These are phyloP conservation scores for Colletotrichum paranaense DNA, from an alignment of 2,329 filamentous ascomycete species.

Conservation along the genomic window DNA sequence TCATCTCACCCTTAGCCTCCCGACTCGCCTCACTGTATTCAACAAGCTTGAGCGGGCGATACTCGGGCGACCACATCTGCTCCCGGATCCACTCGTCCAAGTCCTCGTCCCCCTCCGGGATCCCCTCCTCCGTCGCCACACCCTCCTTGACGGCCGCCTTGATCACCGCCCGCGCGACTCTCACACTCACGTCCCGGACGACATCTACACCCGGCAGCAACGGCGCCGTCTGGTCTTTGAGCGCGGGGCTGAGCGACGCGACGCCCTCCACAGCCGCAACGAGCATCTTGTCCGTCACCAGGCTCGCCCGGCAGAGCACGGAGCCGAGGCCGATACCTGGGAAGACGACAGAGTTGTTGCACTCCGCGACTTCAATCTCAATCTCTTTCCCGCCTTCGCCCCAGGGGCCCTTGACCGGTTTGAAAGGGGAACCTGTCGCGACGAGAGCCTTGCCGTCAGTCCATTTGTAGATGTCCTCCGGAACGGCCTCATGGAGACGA, in stretches of 20 bases:
- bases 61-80: constrained; percentile 84
- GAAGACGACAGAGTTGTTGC: constrained; percentile 89
- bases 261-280: constrained; percentile 83
- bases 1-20: constrained; percentile 69
- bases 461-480: constrained; percentile 81
- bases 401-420: constrained; percentile 74
- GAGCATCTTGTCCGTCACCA: constrained; percentile 82
- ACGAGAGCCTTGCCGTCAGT: constrained; percentile 81
- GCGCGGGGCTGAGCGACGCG: constrained; percentile 76
- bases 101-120: constrained; percentile 67
- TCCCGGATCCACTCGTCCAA: constrained; percentile 78
- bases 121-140: constrained; percentile 71
- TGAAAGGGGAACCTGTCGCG: constrained; percentile 86
- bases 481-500: constrained; percentile 82
- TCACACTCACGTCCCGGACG: constrained; percentile 80
- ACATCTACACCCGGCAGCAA: constrained; percentile 81
- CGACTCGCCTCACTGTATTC: constrained; percentile 61
- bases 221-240: constrained; percentile 70
- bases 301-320: constrained; percentile 74
- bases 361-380: constrained; percentile 73
- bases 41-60: constrained; percentile 72
- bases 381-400: constrained; percentile 56
- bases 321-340: constrained; percentile 86
- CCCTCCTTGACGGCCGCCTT: constrained; percentile 76
- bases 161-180: constrained; percentile 82